phyloP scores from a whole-genome alignment of 208 protist genomes.

The Zelonia costaricensis region DNA sequence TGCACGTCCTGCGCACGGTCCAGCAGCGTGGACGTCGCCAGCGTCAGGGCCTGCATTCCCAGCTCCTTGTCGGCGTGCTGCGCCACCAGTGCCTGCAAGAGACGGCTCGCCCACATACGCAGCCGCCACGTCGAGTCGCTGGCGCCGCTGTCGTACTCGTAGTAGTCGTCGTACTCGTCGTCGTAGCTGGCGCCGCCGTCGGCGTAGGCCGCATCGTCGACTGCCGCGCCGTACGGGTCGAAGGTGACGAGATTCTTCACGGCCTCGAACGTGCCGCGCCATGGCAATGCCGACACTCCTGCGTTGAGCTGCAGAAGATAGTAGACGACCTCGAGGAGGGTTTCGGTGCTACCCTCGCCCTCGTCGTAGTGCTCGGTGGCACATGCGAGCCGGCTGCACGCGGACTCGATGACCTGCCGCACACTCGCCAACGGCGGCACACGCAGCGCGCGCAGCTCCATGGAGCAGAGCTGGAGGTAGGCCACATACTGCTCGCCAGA shows the following conservation, averaged over 20 bases:
- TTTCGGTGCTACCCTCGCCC: constrained; percentile 24
- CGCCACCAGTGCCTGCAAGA: constrained; percentile 38
- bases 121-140: constrained; percentile 59
- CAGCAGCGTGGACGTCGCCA: constrained; percentile 15
- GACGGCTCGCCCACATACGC: constrained; percentile 37
- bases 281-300: not conserved
- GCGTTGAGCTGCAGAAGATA: constrained; percentile 12
- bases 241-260: constrained; percentile 38
- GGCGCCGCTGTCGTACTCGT: constrained; percentile 36
- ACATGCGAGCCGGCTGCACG: constrained; percentile 16
- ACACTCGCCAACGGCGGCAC: constrained; percentile 12
- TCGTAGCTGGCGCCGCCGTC: constrained; percentile 15
- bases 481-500: constrained; percentile 20
- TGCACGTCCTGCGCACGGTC: constrained; percentile 55
- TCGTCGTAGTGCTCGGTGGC: constrained; percentile 21
- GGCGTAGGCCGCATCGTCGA: constrained; percentile 2
- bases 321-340: constrained; percentile 25
- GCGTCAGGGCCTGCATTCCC: constrained; percentile 28
- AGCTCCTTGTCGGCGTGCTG: constrained; percentile 21
- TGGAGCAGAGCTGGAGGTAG: constrained; percentile 36
- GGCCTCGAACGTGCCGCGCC: constrained; percentile 27
- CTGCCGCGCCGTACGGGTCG: constrained; percentile 38
- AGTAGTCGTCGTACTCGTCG: constrained; percentile 39
- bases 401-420: constrained; percentile 17
- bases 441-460: constrained; percentile 21